These are phyloP conservation scores for Allantophomopsis lycopodina DNA, from an alignment of 2,329 filamentous ascomycete genomes.

Conservation along the genomic window DNA sequence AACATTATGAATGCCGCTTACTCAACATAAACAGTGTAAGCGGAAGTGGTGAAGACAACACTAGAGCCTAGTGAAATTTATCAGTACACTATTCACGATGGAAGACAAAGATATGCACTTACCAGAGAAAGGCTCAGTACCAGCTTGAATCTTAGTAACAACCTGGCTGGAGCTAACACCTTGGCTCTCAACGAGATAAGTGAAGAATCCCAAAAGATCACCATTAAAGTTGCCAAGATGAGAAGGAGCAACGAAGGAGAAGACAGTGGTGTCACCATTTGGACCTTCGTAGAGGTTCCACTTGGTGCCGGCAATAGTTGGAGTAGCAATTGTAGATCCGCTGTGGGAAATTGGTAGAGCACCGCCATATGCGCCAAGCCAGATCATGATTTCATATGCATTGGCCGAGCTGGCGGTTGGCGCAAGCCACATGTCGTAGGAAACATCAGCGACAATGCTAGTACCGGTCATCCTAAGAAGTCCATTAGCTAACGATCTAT, in stretches of 20 bases:
- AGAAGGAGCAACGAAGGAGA: constrained; percentile 37
- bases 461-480: constrained; percentile 28
- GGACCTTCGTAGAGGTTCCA: constrained; percentile 47
- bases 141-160: constrained; percentile 35
- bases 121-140: constrained; percentile 42
- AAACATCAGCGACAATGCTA: constrained; percentile 39
- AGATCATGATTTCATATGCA: constrained; percentile 56
- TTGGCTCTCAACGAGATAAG: constrained; percentile 35
- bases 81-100: no score
- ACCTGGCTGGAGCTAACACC: constrained; percentile 34
- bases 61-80: constrained; percentile 11
- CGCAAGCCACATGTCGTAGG: constrained; percentile 47
- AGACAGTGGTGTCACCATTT: constrained; percentile 47
- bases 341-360: constrained; percentile 40
- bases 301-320: constrained; percentile 34
- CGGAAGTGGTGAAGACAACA: constrained; percentile 26
- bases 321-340: constrained; percentile 35
- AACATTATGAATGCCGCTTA: no score
- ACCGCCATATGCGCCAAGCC: constrained; percentile 40
- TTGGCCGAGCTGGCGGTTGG: constrained; percentile 27
- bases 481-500: not conserved
- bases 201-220: constrained; percentile 42
- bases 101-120: not conserved
- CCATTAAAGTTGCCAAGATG: constrained; percentile 37
- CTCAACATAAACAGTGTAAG: constrained; percentile 12